Evolutionary conservation across 2,329 filamentous ascomycete genomes (phyloP), one percentile per base, ranked within the genome.

Genomic region (Venturia effusa): DNA sequence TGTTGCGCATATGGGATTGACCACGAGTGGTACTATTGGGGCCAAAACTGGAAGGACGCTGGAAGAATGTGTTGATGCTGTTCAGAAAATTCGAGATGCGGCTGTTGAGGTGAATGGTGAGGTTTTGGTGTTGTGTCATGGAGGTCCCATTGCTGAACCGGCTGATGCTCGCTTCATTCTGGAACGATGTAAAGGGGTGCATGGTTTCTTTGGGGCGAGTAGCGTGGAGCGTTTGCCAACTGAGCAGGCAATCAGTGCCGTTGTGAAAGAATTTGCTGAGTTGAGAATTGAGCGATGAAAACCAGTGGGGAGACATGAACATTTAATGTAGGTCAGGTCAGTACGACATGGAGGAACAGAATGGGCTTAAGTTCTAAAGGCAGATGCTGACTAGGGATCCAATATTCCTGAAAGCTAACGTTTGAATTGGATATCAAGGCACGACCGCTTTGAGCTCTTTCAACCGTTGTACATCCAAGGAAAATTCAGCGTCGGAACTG

Each of bases 191-290:
- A 80, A 78, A 45, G 86, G 86, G 0, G 76, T 89, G n/a, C 85
- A 89, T 74, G 87, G 87, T 0, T 89, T 90, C 72, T 89, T 85
- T 68, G 87, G 87, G 0, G 87, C 87, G 13, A 88, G 85, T 66
- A 84, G 83, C 63, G 87, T 89, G 83, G 87, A 89, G 73, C 76
- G 86, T 54, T 73, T 89, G 66, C 86, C 87, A 0, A 86, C 89
- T 13, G 87, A 89, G 70, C 76, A 81, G 65, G 86, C 87, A 0
- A 88, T 89, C 64, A 83, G 79, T 61, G 78, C 80, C 61, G 83
- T 82, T 54, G 83, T 82, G 4, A 78, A 76, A 67, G 74, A 76
- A 19, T 86, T 86, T 71, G 85, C 85, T 68, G 69, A 63, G 0
- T 63, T 76, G 24, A 71, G 59, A 32, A 27, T 57, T 11, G 10